Evolutionary conservation across 257 asterid genomes (phyloP).

Genomic region (Jacaranda copaia): DNA sequence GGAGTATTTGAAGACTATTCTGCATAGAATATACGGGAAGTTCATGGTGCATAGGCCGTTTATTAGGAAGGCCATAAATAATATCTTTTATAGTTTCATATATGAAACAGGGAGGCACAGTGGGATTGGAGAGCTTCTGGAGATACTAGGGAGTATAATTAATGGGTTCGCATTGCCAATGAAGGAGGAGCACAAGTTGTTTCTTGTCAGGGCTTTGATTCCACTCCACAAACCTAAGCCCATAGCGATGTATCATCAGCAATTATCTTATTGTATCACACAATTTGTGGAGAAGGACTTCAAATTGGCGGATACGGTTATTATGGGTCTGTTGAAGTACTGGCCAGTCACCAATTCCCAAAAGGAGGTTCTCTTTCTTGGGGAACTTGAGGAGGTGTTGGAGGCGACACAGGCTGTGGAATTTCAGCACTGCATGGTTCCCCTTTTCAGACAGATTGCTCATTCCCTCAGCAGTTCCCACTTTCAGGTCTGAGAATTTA

Average conservation of each 20-base stretch:
- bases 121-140: slow-evolving; percentile 88
- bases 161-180: slow-evolving; percentile 93
- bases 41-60: slow-evolving; percentile 94
- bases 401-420: slow-evolving; percentile 74
- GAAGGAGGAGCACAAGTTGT: slow-evolving; percentile 96
- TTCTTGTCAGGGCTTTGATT: slow-evolving; percentile 78
- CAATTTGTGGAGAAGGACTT: slow-evolving; percentile 87
- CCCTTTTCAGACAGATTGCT: slow-evolving; percentile 79
- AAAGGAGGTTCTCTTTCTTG: slow-evolving; percentile 84
- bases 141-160: slow-evolving; percentile 88
- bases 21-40: slow-evolving; percentile 86
- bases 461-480: slow-evolving; percentile 77
- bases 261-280: slow-evolving; percentile 69
- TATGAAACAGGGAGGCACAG: slow-evolving; percentile 78
- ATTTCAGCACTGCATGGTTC: slow-evolving; percentile 78
- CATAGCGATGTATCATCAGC: slow-evolving; percentile 70
- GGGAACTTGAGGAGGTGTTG: slow-evolving; percentile 83
- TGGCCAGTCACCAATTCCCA: slow-evolving; percentile 84
- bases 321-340: slow-evolving; percentile 81
- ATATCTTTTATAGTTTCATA: slow-evolving; percentile 75
- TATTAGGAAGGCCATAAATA: slow-evolving; percentile 82
- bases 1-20: slow-evolving; percentile 84
- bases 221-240: slow-evolving; percentile 90
- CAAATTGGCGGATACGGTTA: slow-evolving; percentile 71
- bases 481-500: slow-evolving; percentile 68